These are phyloP conservation scores for Aspergillus brunneoviolaceus DNA, from an alignment of 2,329 filamentous ascomycete genomes.

Conservation along the genomic window DNA sequence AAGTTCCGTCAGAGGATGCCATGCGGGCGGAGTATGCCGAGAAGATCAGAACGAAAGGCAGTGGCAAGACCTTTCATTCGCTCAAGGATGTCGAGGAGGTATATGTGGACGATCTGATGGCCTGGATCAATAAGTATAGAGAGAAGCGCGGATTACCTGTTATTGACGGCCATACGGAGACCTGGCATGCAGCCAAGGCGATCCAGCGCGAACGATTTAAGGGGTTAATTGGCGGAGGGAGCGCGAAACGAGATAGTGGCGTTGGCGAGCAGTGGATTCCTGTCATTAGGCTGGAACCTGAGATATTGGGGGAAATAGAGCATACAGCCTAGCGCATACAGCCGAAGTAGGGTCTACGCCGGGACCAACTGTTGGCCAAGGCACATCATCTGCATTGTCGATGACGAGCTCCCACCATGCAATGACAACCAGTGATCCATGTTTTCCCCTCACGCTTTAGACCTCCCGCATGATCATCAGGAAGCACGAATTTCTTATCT, in stretches of 20 bases:
- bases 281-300: constrained; percentile 8
- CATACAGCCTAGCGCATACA: not conserved
- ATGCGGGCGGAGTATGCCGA: constrained; percentile 39
- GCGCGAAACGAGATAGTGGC: constrained; percentile 14
- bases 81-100: constrained; percentile 34
- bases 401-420: constrained; percentile 11
- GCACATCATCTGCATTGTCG: constrained; percentile 13
- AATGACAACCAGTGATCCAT: not conserved
- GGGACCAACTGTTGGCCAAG: not conserved
- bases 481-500: not conserved
- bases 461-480: not conserved
- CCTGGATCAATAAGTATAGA: constrained; percentile 36
- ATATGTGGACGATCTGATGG: constrained; percentile 35
- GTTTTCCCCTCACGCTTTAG: not conserved
- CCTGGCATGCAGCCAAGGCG: constrained; percentile 31
- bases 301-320: not conserved
- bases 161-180: constrained; percentile 32
- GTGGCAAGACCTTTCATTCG: constrained; percentile 40
- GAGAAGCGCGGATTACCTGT: constrained; percentile 17
- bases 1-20: constrained; percentile 46
- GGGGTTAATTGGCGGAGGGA: constrained; percentile 10
- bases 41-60: constrained; percentile 26
- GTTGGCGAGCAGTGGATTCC: constrained; percentile 10
- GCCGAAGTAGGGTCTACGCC: not conserved
- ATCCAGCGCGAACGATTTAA: constrained; percentile 24